Percentiles rank a stretch among this genome's conserved stretches.
Evolutionary conservation across 2,329 filamentous ascomycete species (phyloP).

Genomic region (Emergomyces africanus): DNA sequence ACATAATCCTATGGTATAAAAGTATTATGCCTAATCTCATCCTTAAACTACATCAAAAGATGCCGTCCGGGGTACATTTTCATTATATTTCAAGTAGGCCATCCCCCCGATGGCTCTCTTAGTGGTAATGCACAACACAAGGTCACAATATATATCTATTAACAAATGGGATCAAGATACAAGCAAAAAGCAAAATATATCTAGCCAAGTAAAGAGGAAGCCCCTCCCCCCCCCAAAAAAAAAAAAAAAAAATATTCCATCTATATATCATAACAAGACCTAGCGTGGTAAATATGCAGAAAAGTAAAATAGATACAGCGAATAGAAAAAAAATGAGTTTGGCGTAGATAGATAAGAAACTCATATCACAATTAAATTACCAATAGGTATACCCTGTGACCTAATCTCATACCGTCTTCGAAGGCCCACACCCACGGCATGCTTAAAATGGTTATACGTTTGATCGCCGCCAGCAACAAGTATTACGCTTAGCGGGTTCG

Average conservation of each 20-base stretch:
- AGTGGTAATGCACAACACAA: neutral
- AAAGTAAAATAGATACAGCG: neutral
- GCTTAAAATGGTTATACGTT: slow-evolving; percentile 50
- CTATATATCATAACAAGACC: neutral
- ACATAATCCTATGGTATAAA: neutral
- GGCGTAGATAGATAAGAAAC: neutral
- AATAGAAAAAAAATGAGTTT: neutral
- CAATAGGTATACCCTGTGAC: slow-evolving; percentile 66
- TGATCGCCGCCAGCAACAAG: slow-evolving; percentile 63
- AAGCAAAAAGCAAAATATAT: neutral
- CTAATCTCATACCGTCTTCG: slow-evolving; percentile 67
- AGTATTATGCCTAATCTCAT: no score
- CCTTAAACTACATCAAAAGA: no score
- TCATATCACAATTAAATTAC: slow-evolving; percentile 55
- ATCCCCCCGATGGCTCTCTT: neutral
- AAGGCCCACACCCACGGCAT: slow-evolving; percentile 58
- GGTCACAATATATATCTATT: neutral
- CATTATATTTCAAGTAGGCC: neutral
- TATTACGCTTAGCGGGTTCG: slow-evolving; percentile 66
- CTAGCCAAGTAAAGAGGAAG: neutral
- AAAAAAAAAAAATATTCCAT: neutral
- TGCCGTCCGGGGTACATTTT: no score
- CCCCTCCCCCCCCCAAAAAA: no score
- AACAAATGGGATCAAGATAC: neutral
- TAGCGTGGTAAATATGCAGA: neutral